Conservation (phyloP, 495 filamentous ascomycete species). For the Aspergillus conjunctus region DNA sequence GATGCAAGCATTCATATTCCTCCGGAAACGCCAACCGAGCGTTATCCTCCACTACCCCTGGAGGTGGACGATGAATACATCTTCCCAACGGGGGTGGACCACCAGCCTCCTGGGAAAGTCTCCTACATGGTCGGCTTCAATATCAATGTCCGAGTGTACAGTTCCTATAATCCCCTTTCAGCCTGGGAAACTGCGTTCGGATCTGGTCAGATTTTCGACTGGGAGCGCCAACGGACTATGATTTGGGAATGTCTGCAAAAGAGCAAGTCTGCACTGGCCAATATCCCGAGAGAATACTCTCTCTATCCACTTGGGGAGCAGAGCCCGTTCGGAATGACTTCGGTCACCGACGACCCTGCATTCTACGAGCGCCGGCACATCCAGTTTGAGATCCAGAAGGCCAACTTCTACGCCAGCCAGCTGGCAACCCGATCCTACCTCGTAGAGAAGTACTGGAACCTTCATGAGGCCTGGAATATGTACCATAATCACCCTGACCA, state of each 20-base stretch:
- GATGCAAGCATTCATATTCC: conserved; percentile 66
- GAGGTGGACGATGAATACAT: conserved; percentile 83
- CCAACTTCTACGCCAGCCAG: conserved; percentile 76
- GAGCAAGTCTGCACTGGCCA: conserved; percentile 60
- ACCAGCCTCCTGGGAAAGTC: conserved; percentile 62
- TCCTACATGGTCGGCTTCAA: conserved; percentile 76
- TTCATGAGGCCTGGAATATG: conserved; percentile 56
- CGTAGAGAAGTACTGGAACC: conserved; percentile 77
- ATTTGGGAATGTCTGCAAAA: conserved; percentile 62
- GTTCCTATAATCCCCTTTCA: conserved; percentile 66
- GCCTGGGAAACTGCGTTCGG: conserved; percentile 76
- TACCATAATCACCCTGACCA: conserved; percentile 34
- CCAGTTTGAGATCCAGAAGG: conserved; percentile 82
- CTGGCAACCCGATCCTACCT: conserved; percentile 74
- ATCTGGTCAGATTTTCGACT: conserved; percentile 67
- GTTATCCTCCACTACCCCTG: conserved; percentile 76
- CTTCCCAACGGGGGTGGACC: conserved; percentile 58
- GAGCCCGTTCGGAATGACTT: conserved; percentile 22
- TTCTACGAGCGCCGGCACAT: conserved; percentile 48
- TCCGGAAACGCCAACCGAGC: conserved; percentile 69
- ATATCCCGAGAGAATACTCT: conserved; percentile 62
- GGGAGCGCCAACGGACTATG: conserved; percentile 67
- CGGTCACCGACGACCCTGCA: conserved; percentile 30
- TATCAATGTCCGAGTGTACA: conserved; percentile 69
- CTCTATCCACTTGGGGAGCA: conserved; percentile 34